Evolutionary conservation across 345 rosid species (phyloP), one percentile per base, ranked within the genome.

Genomic region (Melaleuca alternifolia): DNA sequence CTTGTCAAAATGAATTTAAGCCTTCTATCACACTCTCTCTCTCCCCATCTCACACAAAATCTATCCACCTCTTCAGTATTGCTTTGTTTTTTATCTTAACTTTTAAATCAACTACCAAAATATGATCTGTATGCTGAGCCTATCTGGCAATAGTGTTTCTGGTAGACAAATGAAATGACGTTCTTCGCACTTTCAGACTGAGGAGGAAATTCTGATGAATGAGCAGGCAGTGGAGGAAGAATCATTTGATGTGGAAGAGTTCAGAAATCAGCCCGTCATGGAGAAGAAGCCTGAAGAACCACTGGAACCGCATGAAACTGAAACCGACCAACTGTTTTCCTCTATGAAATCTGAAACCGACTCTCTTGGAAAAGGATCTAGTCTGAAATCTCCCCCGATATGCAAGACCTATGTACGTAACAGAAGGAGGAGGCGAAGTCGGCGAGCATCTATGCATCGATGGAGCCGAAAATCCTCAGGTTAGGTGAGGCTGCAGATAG

Each of bases 391-490:
- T 84, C 88, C 88, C 41, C 89, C 92, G 30, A 84, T 93, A 87
- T 87, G 93, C 83, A 89, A 92, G 91, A 87, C 91, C 75, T 92
- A 90, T 86, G 84, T 75, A 85, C 87, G 86, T 59, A 93, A 90
- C 87, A 93, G 90, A 92, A 88, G 92, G 87, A 93, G 90, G 88
- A 85, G 93, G 86, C 93, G 94, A 9, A 93, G 90, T 87, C 87
- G 93, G 87, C 92, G 89, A 86, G 84, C 93, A 56, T 91, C 91
- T 85, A 51, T 87, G 15, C 61, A 88, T 81, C 89, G 88, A 57
- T 83, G 93, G 91, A 88, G 89, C 76, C 89, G 89, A 86, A 92
- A 89, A 92, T 88, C 91, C 71, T 89, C 85, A 26, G 87, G 87
- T 85, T 89, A 85, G 91, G 79, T 71, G 7, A 71, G 79, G 79